A percentile compares a stretch with the other conserved stretches of the same genome.
phyloP scores from a whole-genome alignment of 2,329 filamentous ascomycete species.

The Hymenoscyphus scutula region DNA sequence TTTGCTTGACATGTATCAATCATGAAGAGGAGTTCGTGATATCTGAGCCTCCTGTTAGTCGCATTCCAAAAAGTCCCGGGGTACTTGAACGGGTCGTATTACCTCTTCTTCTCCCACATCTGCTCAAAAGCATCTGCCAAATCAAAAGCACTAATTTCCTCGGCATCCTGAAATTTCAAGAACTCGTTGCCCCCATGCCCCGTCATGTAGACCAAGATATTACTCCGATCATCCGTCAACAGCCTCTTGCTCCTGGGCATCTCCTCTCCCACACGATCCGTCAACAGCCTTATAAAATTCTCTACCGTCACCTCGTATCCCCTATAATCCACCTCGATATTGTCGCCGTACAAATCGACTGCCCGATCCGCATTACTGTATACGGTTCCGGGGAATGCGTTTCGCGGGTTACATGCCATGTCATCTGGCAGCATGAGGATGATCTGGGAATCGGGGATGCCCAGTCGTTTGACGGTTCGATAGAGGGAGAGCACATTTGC shows the following conservation, averaged over 20 bases:
- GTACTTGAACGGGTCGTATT: slow-evolving; percentile 23
- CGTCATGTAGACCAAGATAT: slow-evolving; percentile 99
- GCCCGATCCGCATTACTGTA: slow-evolving; percentile 98
- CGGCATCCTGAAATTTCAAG: slow-evolving; percentile 95
- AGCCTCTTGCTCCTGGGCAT: slow-evolving; percentile 93
- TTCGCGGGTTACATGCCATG: slow-evolving; percentile 98
- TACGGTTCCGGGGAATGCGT: slow-evolving; percentile 94
- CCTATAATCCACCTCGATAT: slow-evolving; percentile 97
- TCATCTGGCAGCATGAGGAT: slow-evolving; percentile 99
- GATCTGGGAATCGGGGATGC: slow-evolving; percentile 97
- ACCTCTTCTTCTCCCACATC: slow-evolving; percentile 99
- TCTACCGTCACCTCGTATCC: slow-evolving; percentile 99
- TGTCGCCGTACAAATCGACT: slow-evolving; percentile 95
- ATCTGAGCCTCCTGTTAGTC: slow-evolving; percentile 48
- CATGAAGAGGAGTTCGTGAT: slow-evolving; percentile 98
- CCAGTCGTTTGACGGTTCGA: slow-evolving; percentile 94
- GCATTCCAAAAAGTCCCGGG: background rate
- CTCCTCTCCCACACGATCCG: slow-evolving; percentile 89
- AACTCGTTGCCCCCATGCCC: slow-evolving; percentile 98
- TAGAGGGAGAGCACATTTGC: slow-evolving; percentile 97
- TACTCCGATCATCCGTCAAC: slow-evolving; percentile 91
- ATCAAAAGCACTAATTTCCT: slow-evolving; percentile 96
- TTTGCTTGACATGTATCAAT: slow-evolving; percentile 99
- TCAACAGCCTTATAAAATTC: slow-evolving; percentile 94
- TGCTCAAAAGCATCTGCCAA: slow-evolving; percentile 96